Base-by-base conservation (phyloP, 2,329 filamentous ascomycete genomes). In the Chaetomiaceae sp. region DNA sequence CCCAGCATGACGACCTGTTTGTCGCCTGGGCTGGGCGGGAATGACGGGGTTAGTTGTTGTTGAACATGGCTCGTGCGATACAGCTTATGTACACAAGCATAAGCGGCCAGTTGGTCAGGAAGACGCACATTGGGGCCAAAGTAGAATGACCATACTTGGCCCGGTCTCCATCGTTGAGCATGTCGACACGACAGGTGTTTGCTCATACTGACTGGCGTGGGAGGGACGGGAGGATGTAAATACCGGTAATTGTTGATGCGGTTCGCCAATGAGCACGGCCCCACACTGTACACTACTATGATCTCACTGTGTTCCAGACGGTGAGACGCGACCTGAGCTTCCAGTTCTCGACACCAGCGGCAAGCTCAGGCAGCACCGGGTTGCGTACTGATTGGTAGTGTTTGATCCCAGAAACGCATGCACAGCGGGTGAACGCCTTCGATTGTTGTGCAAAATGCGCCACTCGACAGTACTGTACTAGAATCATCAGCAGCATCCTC, bases 1-100 rank as follows among this genome's bases (percentile, higher is more conserved):
- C 19, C 86, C 88, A 3, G 76, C 81, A 48, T 88, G 62, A 75
- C 12, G 11, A 20, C 15, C 9, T 15, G 5, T 20, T 17, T 32
- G 29, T 33, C 22, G 32, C 29, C 15, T 32, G 29, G 8, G 14
- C n/a, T 11, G 29, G 11, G 29, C n/a, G 12, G 8, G n/a, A 5
- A 15, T 32, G 29, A 11, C 11, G 27, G 10, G 10, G 27, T 29
- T 29, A n/a, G n/a, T n/a, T n/a, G n/a, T n/a, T n/a, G n/a, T n/a
- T n/a, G n/a, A n/a, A n/a, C n/a, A n/a, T n/a, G n/a, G n/a, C n/a
- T n/a, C n/a, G n/a, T n/a, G n/a, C n/a, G n/a, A n/a, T n/a, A n/a
- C n/a, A n/a, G n/a, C n/a, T n/a, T n/a, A n/a, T n/a, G n/a, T n/a
- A n/a, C n/a, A n/a, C n/a, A n/a, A n/a, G n/a, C n/a, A n/a, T n/a